These are phyloP conservation scores for Silene vulgaris DNA, from an alignment of 179 eudicot species.

Conservation along the genomic window DNA sequence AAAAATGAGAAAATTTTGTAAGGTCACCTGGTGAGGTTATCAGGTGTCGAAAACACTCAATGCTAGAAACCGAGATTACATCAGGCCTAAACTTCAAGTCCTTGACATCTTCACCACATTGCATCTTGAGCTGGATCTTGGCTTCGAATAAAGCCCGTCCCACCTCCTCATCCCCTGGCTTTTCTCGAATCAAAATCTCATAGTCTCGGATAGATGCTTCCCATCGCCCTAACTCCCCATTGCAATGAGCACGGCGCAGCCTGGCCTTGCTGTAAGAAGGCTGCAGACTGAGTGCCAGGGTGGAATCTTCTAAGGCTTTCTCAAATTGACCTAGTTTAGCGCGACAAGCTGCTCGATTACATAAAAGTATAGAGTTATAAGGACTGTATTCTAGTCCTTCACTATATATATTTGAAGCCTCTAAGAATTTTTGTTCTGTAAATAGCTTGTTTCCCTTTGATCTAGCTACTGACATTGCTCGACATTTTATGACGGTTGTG, in stretches of 20 bases:
- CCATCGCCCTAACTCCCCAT: constrained; percentile 57
- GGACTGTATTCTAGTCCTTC: constrained; percentile 61
- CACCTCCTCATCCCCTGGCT: constrained; percentile 46
- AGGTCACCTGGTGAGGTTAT: constrained; percentile 39
- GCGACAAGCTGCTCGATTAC: constrained; percentile 70
- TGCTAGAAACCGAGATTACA: constrained; percentile 32
- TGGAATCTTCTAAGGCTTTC: constrained; percentile 63
- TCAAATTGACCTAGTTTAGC: constrained; percentile 54
- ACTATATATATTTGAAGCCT: constrained; percentile 47
- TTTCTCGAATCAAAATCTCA: constrained; percentile 44
- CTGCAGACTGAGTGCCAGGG: constrained; percentile 39
- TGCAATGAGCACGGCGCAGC: constrained; percentile 57
- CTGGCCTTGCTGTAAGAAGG: constrained; percentile 68
- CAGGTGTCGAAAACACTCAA: constrained; percentile 35
- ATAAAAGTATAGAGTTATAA: constrained; percentile 46
- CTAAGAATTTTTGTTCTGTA: constrained; percentile 37
- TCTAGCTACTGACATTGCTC: constrained; percentile 44
- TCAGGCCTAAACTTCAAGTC: constrained; percentile 31
- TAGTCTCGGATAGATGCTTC: constrained; percentile 59
- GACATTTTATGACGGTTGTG: constrained; percentile 27
- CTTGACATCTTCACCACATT: constrained; percentile 29
- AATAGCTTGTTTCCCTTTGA: constrained; percentile 53
- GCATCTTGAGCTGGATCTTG: constrained; percentile 24
- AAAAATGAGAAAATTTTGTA: neutral
- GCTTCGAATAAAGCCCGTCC: constrained; percentile 36